phyloP scores from a whole-genome alignment of 768 basidiomycete species.

The Termitomyces sp. region DNA sequence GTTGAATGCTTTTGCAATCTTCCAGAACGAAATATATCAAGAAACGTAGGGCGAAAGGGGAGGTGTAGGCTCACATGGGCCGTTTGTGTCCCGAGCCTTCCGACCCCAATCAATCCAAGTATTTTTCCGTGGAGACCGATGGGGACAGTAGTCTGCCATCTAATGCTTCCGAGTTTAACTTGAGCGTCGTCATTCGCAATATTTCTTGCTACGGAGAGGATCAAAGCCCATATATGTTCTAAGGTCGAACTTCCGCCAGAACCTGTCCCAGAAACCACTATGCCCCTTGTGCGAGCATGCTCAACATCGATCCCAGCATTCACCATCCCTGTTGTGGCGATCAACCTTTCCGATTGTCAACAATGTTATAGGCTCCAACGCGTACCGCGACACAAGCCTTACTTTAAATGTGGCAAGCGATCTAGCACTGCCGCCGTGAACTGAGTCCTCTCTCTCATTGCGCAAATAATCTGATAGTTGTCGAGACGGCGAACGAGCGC shows the following conservation, averaged over 20 bases:
- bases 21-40: neutral
- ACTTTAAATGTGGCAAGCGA: conserved; percentile 51
- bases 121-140: conserved; percentile 48
- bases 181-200: conserved; percentile 44
- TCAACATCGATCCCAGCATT: conserved; percentile 46
- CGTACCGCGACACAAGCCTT: neutral
- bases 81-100: conserved; percentile 47
- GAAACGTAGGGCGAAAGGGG: conserved; percentile 2
- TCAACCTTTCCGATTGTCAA: conserved; percentile 25
- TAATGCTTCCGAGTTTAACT: conserved; percentile 35
- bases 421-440: conserved; percentile 44
- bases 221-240: conserved; percentile 61
- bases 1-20: conserved; percentile 55
- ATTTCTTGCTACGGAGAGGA: conserved; percentile 46
- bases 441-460: conserved; percentile 65
- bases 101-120: conserved; percentile 57
- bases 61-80: conserved; percentile 31
- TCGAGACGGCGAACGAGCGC: conserved; percentile 40
- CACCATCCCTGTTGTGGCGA: conserved; percentile 50
- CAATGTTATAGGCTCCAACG: neutral
- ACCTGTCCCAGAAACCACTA: conserved; percentile 47
- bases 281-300: conserved; percentile 40
- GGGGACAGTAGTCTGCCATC: conserved; percentile 51
- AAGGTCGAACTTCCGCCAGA: conserved; percentile 41
- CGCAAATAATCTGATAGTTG: conserved; percentile 51